These are phyloP conservation scores for Rhypophila decipiens DNA, from an alignment of 495 filamentous ascomycete genomes.

Conservation along the genomic window DNA sequence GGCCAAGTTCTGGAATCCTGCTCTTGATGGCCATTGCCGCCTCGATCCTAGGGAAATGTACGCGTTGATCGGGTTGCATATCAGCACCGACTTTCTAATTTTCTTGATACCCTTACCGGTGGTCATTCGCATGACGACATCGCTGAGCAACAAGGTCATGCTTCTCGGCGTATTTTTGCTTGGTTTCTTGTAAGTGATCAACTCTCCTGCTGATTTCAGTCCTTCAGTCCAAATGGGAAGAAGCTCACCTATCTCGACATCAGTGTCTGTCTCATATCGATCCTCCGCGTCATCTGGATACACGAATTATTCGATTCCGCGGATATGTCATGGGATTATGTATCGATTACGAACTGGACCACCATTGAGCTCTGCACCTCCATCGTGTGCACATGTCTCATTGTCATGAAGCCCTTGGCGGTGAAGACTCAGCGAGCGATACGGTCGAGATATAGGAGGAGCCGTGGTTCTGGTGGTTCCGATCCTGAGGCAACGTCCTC, in stretches of 20 bases:
- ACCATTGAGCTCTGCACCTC: constrained; percentile 25
- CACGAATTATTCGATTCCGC: constrained; percentile 13
- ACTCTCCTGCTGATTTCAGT: no score
- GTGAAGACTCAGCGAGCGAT: neutral
- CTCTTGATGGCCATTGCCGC: constrained; percentile 5
- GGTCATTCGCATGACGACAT: constrained; percentile 14
- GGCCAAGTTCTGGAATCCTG: constrained; percentile 6
- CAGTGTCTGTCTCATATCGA: constrained; percentile 24
- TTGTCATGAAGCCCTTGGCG: constrained; percentile 20
- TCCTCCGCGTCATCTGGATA: constrained; percentile 18
- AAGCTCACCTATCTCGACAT: no score
- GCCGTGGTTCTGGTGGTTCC: neutral
- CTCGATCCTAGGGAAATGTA: neutral
- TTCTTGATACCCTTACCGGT: constrained; percentile 26
- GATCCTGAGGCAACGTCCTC: neutral
- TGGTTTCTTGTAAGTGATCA: constrained; percentile 15
- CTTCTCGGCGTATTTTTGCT: constrained; percentile 11
- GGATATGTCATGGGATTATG: constrained; percentile 6
- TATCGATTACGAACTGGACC: constrained; percentile 19
- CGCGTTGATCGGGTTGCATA: constrained; percentile 13
- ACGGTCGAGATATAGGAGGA: neutral
- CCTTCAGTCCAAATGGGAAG: no score
- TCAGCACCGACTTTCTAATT: constrained; percentile 22
- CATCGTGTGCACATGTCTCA: constrained; percentile 25
- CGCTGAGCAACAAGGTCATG: constrained; percentile 12